Evolutionary conservation across 1,284 basidiomycete genomes (phyloP).

Genomic region (Leucoagaricus sp.): DNA sequence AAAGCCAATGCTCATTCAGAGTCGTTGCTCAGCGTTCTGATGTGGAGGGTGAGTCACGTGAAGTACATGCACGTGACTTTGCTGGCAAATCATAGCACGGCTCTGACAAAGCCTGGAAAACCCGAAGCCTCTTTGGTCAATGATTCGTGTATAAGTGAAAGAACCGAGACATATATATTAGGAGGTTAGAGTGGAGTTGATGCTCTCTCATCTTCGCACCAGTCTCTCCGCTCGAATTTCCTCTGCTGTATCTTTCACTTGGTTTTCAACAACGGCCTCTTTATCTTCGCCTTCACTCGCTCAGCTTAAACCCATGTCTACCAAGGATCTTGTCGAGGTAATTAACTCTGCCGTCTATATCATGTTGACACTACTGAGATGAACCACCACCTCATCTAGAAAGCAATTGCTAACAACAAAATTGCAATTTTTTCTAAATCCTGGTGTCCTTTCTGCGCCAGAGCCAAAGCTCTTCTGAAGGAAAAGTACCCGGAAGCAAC

Average conservation of each 20-base stretch:
- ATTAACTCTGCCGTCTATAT: too few relatives aligned
- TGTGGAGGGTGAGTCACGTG: too few relatives aligned
- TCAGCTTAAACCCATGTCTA: constrained; percentile 35
- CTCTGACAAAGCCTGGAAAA: background rate
- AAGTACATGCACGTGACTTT: too few relatives aligned
- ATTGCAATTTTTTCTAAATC: constrained; percentile 74
- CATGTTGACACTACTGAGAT: background rate
- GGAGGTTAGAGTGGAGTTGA: constrained; percentile 7
- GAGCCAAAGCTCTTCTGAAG: constrained; percentile 58
- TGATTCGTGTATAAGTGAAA: too few relatives aligned
- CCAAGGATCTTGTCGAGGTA: constrained; percentile 44
- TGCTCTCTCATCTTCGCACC: constrained; percentile 30
- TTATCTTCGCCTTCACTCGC: constrained; percentile 23
- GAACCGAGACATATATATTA: background rate
- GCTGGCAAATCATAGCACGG: too few relatives aligned
- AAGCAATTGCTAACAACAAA: constrained; percentile 54
- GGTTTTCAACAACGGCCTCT: constrained; percentile 28
- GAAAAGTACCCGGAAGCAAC: constrained; percentile 48
- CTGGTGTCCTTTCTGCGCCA: constrained; percentile 61
- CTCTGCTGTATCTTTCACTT: constrained; percentile 25
- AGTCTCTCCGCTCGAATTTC: constrained; percentile 26
- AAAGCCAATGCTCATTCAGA: too few relatives aligned
- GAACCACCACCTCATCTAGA: constrained; percentile 33
- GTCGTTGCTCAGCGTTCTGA: too few relatives aligned
- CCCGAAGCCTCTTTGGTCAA: background rate